Evolutionary conservation across 1,139 yeast species (phyloP).

Genomic region (Arxiozyma bovina): DNA sequence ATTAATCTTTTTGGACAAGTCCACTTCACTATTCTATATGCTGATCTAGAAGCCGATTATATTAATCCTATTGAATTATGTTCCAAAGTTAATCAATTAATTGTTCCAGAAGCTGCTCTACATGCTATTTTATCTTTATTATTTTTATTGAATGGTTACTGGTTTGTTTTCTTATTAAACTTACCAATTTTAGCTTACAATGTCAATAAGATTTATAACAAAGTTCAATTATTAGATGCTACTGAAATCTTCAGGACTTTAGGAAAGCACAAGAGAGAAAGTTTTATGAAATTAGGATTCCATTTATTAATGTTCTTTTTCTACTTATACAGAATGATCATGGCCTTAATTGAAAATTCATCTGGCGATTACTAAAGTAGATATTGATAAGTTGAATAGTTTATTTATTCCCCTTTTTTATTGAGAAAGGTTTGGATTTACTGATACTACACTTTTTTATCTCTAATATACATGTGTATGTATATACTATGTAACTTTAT

Average conservation of each 20-base stretch:
- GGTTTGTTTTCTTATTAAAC: constrained; percentile 84
- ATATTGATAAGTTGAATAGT: constrained; percentile 22
- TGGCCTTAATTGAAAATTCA: constrained; percentile 62
- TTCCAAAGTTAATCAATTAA: constrained; percentile 81
- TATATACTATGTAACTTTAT: neutral
- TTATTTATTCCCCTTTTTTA: neutral
- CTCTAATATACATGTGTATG: neutral
- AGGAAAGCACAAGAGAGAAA: constrained; percentile 85
- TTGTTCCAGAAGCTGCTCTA: constrained; percentile 82
- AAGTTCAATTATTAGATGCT: constrained; percentile 87
- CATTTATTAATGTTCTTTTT: constrained; percentile 88
- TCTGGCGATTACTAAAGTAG: constrained; percentile 22
- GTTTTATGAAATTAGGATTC: constrained; percentile 84
- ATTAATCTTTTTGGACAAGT: constrained; percentile 84
- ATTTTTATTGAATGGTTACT: constrained; percentile 81
- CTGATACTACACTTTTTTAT: neutral
- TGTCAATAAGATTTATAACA: constrained; percentile 59
- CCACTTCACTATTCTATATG: constrained; percentile 85
- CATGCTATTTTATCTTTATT: constrained; percentile 67
- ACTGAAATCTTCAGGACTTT: constrained; percentile 96
- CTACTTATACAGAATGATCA: constrained; percentile 93
- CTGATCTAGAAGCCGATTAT: constrained; percentile 90
- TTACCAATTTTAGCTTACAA: constrained; percentile 81
- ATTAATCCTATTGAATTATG: constrained; percentile 96
- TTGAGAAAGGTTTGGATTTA: neutral